Evolutionary conservation across 1,284 basidiomycete species (phyloP).

Genomic region (Trametes sp.): DNA sequence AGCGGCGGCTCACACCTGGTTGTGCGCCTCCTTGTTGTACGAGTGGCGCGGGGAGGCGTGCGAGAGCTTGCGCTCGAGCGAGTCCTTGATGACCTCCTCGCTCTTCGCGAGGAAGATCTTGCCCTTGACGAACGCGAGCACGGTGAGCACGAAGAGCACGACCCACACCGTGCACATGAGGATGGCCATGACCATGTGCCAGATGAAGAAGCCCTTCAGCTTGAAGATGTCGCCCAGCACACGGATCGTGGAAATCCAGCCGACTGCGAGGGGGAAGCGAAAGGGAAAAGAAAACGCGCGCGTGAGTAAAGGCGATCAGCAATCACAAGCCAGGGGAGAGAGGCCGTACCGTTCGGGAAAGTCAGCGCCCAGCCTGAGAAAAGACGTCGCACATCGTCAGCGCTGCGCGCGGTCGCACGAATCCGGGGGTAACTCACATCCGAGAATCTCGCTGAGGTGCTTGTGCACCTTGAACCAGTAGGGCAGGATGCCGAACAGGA

Average conservation of each 20-base stretch:
- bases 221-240: slow-evolving; percentile 51
- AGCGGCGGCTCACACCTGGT: slow-evolving; percentile 22
- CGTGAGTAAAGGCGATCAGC: not conserved
- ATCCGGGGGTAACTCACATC: slow-evolving; percentile 46
- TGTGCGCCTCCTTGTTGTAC: slow-evolving; percentile 26
- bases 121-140: slow-evolving; percentile 52
- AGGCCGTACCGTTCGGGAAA: slow-evolving; percentile 53
- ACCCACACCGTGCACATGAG: slow-evolving; percentile 50
- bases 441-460: slow-evolving; percentile 55
- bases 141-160: slow-evolving; percentile 50
- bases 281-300: no score
- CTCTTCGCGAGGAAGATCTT: slow-evolving; percentile 54
- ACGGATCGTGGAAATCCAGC: slow-evolving; percentile 54
- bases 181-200: slow-evolving; percentile 51
- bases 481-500: slow-evolving; percentile 52
- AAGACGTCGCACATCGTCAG: not conserved
- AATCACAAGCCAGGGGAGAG: not conserved
- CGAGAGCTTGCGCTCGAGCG: slow-evolving; percentile 26
- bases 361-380: slow-evolving; percentile 53
- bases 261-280: slow-evolving; percentile 49
- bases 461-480: slow-evolving; percentile 61
- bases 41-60: slow-evolving; percentile 5
- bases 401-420: not conserved
- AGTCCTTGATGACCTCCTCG: slow-evolving; percentile 53
- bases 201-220: slow-evolving; percentile 47